These are phyloP conservation scores for Beauveria scarabaeidicola DNA, from an alignment of 2,329 filamentous ascomycete species.

Conservation along the genomic window DNA sequence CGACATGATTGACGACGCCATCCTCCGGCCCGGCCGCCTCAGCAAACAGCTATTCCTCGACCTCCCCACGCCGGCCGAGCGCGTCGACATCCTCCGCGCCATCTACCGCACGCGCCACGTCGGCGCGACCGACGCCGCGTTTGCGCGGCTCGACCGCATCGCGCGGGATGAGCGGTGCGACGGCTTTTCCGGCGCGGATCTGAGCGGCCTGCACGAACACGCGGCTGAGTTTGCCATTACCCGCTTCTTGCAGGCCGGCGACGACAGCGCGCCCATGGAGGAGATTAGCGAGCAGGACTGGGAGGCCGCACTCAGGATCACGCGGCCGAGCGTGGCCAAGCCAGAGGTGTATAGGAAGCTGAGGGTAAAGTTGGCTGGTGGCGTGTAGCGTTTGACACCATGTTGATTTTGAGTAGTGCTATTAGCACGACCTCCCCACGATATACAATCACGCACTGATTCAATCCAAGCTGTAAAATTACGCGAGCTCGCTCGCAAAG, in stretches of 20 bases:
- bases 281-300: conserved; percentile 37
- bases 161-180: conserved; percentile 60
- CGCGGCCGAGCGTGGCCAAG: conserved; percentile 41
- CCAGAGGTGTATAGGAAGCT: conserved; percentile 35
- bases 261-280: conserved; percentile 15
- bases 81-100: conserved; percentile 77
- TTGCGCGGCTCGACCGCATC: conserved; percentile 50
- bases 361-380: conserved; percentile 20
- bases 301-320: conserved; percentile 41
- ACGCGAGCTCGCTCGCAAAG: conserved; percentile 19
- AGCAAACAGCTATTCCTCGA: conserved; percentile 87
- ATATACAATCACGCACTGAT: neutral
- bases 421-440: neutral
- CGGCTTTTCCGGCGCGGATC: conserved; percentile 66
- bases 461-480: neutral
- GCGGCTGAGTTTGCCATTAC: conserved; percentile 41
- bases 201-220: conserved; percentile 40
- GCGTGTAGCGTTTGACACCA: neutral
- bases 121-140: conserved; percentile 33
- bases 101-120: conserved; percentile 41
- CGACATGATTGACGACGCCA: conserved; percentile 92
- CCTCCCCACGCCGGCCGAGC: conserved; percentile 67
- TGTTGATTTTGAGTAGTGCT: neutral
- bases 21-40: conserved; percentile 83
- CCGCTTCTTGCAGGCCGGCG: conserved; percentile 24